Evolutionary conservation across 352 stramenopile species (phyloP).

Genomic region (Phytophthora uliginosa): DNA sequence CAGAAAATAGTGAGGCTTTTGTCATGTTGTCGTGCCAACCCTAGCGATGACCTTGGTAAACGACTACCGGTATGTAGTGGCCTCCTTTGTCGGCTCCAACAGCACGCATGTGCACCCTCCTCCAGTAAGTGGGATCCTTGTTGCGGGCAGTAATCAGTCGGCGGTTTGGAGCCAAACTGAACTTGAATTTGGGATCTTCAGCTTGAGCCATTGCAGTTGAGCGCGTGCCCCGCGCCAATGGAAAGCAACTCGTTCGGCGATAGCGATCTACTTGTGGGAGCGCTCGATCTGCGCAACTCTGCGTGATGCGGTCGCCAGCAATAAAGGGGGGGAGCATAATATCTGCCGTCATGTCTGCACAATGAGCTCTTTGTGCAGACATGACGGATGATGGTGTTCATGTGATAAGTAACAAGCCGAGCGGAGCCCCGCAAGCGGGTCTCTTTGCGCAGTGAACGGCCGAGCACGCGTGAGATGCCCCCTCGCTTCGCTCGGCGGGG

Average conservation of each 20-base stretch:
- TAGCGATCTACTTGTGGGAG: background rate
- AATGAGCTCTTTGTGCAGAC: background rate
- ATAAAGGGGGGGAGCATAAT: background rate
- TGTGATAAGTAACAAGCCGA: no score
- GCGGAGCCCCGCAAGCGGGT: no score
- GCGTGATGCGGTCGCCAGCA: background rate
- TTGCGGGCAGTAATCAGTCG: background rate
- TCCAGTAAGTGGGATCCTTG: no score
- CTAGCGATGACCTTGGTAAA: no score
- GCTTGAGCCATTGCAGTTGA: constrained; percentile 17
- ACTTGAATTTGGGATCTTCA: constrained; percentile 34
- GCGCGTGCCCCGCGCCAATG: constrained; percentile 9
- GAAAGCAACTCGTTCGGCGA: constrained; percentile 6
- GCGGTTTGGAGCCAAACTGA: constrained; percentile 25
- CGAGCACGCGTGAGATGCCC: no score
- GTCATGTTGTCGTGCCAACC: background rate
- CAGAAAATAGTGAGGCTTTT: background rate
- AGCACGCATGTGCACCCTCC: no score
- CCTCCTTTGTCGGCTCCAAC: no score
- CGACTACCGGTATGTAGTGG: no score
- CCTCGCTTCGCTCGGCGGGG: no score
- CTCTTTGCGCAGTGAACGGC: no score
- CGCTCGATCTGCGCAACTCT: background rate
- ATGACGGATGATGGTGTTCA: background rate
- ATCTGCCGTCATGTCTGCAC: no score